phyloP scores from a whole-genome alignment of 1,284 basidiomycete genomes.

The Sparassis latifolia region DNA sequence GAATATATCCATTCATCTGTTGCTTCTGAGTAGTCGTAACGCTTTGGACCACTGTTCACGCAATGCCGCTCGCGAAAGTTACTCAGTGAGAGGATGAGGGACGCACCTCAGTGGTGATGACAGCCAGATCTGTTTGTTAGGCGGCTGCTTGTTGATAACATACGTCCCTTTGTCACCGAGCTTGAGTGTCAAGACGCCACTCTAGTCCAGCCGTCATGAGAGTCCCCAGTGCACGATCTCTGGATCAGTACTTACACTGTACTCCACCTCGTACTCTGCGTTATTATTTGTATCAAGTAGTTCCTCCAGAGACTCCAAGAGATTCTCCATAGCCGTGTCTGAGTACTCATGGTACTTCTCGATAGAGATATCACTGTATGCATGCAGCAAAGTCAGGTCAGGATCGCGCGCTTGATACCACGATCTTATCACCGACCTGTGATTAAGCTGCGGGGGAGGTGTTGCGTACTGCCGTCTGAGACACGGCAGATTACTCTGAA shows the following conservation, averaged over 20 bases:
- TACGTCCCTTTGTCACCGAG: conserved; percentile 89
- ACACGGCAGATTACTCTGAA: no score
- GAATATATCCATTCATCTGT: conserved; percentile 72
- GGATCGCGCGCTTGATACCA: conserved; percentile 2
- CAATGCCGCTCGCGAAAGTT: background rate
- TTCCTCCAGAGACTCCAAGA: conserved; percentile 78
- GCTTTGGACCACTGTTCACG: conserved; percentile 73
- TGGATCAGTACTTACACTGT: conserved; percentile 62
- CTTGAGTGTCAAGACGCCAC: conserved; percentile 85
- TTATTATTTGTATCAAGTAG: conserved; percentile 60
- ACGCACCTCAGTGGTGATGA: conserved; percentile 67
- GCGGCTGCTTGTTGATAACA: conserved; percentile 99
- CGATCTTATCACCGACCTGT: conserved; percentile 12
- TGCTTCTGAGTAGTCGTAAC: conserved; percentile 69
- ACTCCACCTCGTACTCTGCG: conserved; percentile 83
- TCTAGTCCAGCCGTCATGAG: conserved; percentile 35
- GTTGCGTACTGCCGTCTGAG: conserved; percentile 20
- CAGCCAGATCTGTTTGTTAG: conserved; percentile 98
- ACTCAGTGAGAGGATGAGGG: background rate
- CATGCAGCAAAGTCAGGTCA: background rate
- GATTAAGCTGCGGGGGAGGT: conserved; percentile 25
- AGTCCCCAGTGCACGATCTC: background rate
- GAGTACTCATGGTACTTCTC: conserved; percentile 75
- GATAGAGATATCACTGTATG: conserved; percentile 40
- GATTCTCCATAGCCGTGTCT: conserved; percentile 75